phyloP scores from a whole-genome alignment of 2,329 filamentous ascomycete species.

The Ophiocordyceps camponoti-floridani region DNA sequence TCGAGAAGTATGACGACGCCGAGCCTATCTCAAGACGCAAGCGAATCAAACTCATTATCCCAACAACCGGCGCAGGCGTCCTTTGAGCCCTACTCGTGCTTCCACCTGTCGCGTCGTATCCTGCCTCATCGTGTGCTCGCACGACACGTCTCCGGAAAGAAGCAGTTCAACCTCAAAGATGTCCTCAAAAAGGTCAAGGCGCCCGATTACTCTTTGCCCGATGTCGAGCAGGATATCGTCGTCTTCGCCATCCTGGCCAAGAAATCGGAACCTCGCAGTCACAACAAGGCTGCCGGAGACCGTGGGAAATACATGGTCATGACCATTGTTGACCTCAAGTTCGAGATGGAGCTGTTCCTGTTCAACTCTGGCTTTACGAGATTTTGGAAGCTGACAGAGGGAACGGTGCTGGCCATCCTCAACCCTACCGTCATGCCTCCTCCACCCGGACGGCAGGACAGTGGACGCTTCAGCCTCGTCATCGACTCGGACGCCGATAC shows the following conservation, averaged over 20 bases:
- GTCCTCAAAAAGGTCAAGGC: conserved; percentile 66
- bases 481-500: conserved; percentile 76
- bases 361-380: conserved; percentile 81
- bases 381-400: conserved; percentile 85
- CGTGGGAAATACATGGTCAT: conserved; percentile 85
- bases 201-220: conserved; percentile 66
- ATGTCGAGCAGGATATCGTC: conserved; percentile 74
- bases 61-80: conserved; percentile 17
- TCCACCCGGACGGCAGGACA: conserved; percentile 53
- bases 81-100: conserved; percentile 73
- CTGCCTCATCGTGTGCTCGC: conserved; percentile 67
- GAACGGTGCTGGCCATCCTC: conserved; percentile 81
- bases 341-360: conserved; percentile 79
- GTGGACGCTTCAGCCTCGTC: conserved; percentile 69
- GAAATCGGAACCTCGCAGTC: conserved; percentile 63
- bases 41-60: conserved; percentile 4
- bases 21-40: conserved; percentile 6
- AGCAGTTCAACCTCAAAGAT: conserved; percentile 60
- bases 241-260: conserved; percentile 75
- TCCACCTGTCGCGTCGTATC: conserved; percentile 68
- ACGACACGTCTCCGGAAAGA: conserved; percentile 62
- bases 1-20: conserved; percentile 26
- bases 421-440: conserved; percentile 88
- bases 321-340: conserved; percentile 72
- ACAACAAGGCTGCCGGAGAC: conserved; percentile 35